A percentile compares a stretch with the other conserved stretches of the same genome.
These are phyloP conservation scores for Mastigamoeba balamuthi DNA, from an alignment of 78 protist genomes.

Conservation along the genomic window DNA sequence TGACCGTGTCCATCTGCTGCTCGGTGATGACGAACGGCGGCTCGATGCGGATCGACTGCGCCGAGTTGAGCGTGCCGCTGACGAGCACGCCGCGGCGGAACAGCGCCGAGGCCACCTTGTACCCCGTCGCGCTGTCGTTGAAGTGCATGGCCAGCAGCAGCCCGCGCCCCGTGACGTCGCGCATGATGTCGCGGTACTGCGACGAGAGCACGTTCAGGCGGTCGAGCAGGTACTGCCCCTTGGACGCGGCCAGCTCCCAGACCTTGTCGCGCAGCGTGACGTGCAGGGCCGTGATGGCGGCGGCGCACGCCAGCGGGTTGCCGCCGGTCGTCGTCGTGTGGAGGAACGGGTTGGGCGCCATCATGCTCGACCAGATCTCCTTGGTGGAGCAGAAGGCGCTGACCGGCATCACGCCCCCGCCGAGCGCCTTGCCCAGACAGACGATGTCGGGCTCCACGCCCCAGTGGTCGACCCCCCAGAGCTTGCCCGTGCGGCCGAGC, in stretches of 20 bases:
- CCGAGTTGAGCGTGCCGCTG: not conserved
- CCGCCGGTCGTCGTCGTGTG: slow-evolving; percentile 83
- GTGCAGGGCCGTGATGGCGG: slow-evolving; percentile 56
- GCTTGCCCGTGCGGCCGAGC: not conserved
- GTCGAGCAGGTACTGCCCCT: not conserved
- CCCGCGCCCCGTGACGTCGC: not conserved
- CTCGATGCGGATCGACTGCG: not conserved
- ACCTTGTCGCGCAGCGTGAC: slow-evolving; percentile 53
- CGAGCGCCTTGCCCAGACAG: slow-evolving; percentile 57
- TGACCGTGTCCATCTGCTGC: not conserved
- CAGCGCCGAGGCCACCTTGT: not conserved
- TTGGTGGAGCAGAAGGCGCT: slow-evolving; percentile 17
- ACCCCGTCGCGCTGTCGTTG: not conserved
- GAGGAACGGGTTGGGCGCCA: slow-evolving; percentile 26
- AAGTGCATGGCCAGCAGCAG: not conserved
- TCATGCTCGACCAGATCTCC: slow-evolving; percentile 19
- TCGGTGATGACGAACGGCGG: not conserved
- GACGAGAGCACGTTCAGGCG: not conserved
- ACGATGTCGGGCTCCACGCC: slow-evolving; percentile 53
- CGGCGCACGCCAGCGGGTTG: slow-evolving; percentile 67
- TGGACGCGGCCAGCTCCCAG: not conserved
- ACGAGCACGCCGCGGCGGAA: not conserved
- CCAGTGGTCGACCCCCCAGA: slow-evolving; percentile 25
- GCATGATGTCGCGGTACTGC: not conserved
- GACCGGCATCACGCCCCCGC: slow-evolving; percentile 61